phyloP scores from a whole-genome alignment of 306 rosid species.

The Prunus persica region Prunus_persica_NCBIv2 NC_034013.1:10323501-10324000 shows the following conservation, averaged over 20 bases:
- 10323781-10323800: neutral
- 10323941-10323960: neutral
- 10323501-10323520: conserved; percentile 39
- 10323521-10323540: conserved; percentile 54
- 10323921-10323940: no score
- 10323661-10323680: conserved; percentile 48
- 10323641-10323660: conserved; percentile 47
- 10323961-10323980: neutral
- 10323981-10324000: neutral
- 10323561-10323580: conserved; percentile 33
- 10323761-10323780: neutral
- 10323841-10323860: neutral
- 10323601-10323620: conserved; percentile 46
- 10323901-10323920: neutral
- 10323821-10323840: neutral
- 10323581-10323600: conserved; percentile 19
- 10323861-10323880: neutral
- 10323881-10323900: neutral
- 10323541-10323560: conserved; percentile 39
- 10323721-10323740: neutral
- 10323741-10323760: neutral
- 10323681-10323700: conserved; percentile 53
- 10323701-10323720: neutral
- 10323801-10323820: neutral
- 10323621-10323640: conserved; percentile 56